Percentiles rank a stretch among this genome's conserved stretches.
Conservation (phyloP, 768 basidiomycete genomes). For the Rubroboletus satanas region DNA sequence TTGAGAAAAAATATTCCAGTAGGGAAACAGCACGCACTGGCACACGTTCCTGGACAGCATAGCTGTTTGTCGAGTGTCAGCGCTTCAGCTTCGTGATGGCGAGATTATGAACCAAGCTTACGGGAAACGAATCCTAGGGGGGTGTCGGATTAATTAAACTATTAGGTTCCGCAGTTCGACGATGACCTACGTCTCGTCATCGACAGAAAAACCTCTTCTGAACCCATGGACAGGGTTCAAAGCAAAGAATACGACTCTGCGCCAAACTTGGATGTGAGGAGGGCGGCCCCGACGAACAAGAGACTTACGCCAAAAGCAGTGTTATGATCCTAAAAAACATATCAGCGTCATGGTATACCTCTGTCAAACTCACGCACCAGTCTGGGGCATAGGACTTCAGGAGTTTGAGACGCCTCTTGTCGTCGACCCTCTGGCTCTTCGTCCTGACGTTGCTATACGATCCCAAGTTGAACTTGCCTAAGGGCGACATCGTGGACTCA, state of each 20-base stretch:
- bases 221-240: slow-evolving; percentile 68
- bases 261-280: not conserved
- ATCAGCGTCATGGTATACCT: not conserved
- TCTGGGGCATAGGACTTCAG: slow-evolving; percentile 69
- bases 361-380: slow-evolving; percentile 47
- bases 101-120: slow-evolving; percentile 5
- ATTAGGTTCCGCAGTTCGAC: not conserved
- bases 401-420: slow-evolving; percentile 37
- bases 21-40: slow-evolving; percentile 46
- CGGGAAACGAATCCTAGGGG: slow-evolving; percentile 24
- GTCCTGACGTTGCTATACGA: slow-evolving; percentile 4
- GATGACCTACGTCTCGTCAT: slow-evolving; percentile 60
- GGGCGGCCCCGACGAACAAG: not conserved
- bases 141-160: slow-evolving; percentile 15
- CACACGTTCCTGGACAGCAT: slow-evolving; percentile 71
- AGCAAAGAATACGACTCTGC: slow-evolving; percentile 58
- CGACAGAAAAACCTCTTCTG: slow-evolving; percentile 71
- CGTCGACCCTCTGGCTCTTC: slow-evolving; percentile 16
- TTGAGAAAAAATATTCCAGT: not conserved
- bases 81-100: not conserved
- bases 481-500: slow-evolving; percentile 12
- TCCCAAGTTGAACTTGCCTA: slow-evolving; percentile 4
- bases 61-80: slow-evolving; percentile 38
- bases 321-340: slow-evolving; percentile 55
- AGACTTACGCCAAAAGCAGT: slow-evolving; percentile 56